A percentile compares a stretch with the other conserved stretches of the same genome.
Conservation (phyloP, 2,329 filamentous ascomycete species). For the Metarhizium humberi region DNA sequence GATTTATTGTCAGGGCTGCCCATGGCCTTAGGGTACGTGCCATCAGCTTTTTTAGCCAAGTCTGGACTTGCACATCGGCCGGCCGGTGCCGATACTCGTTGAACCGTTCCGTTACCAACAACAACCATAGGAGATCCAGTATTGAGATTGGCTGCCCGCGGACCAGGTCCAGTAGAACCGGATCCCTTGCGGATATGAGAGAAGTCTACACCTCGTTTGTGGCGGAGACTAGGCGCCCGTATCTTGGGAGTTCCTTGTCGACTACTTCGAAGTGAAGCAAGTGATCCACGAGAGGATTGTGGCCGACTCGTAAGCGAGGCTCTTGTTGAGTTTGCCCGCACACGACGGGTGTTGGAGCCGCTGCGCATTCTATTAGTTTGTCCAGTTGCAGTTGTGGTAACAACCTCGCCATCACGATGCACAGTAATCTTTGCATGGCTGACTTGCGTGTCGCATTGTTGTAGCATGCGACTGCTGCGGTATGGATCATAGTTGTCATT, state of each 20-base stretch:
- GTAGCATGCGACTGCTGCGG: slow-evolving; percentile 51
- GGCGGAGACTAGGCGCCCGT: slow-evolving; percentile 33
- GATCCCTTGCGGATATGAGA: slow-evolving; percentile 36
- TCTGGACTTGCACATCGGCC: slow-evolving; percentile 20
- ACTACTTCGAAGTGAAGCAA: slow-evolving; percentile 41
- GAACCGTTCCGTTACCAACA: slow-evolving; percentile 10
- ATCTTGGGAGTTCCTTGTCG: slow-evolving; percentile 30
- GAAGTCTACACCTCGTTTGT: slow-evolving; percentile 47
- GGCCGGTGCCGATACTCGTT: slow-evolving; percentile 10
- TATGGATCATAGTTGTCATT: slow-evolving; percentile 73
- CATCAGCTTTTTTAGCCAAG: slow-evolving; percentile 14
- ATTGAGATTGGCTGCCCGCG: slow-evolving; percentile 3
- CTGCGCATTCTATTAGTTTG: slow-evolving; percentile 25
- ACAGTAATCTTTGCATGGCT: slow-evolving; percentile 61
- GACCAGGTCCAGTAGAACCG: slow-evolving; percentile 16
- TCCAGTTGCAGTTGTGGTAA: slow-evolving; percentile 12
- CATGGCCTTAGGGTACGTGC: slow-evolving; percentile 16
- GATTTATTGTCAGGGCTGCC: slow-evolving; percentile 9
- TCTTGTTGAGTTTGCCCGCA: slow-evolving; percentile 18
- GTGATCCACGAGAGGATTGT: slow-evolving; percentile 30
- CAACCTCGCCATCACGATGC: slow-evolving; percentile 41
- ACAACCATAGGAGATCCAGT: slow-evolving; percentile 10
- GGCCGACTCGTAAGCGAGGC: slow-evolving; percentile 19
- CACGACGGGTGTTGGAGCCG: slow-evolving; percentile 24
- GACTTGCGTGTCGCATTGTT: slow-evolving; percentile 33